Base-by-base conservation (phyloP, 768 basidiomycete species). In the Termitomyces sp. region DNA sequence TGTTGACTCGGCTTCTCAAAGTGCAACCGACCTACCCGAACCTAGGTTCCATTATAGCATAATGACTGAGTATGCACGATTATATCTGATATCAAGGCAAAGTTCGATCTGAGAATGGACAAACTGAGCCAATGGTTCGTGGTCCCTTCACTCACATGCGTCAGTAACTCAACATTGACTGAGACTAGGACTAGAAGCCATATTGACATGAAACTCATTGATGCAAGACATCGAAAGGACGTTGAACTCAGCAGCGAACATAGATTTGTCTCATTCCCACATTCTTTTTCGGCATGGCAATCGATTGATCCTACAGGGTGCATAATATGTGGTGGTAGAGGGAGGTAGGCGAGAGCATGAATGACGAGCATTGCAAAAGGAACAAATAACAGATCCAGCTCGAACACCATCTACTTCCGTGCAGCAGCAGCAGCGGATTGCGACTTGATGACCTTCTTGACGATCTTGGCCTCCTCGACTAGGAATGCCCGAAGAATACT, bases 381-480 rank as follows among this genome's bases (percentile, higher is more conserved):
- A 59, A 53, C 47, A 63, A 59, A 48, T 43, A 33, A 50, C 51
- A 57, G 32, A 57, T 14, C 56, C 49, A 55, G 45, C 36, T 48
- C 52, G 38, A 53, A n/a, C 18, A 3, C n/a, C 16, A 42, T 70
- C 67, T 78, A 78, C 69, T 80, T 79, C 68, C 76, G 74, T 63
- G 71, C 63, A 47, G 72, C 63, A 50, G 73, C 61, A 51, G 72
- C 63, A 48, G 72, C 62, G 38, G 68, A 71, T 69, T 81, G 92
- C 70, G 89, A 88, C 82, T 97, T 97, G 83, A 98, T 94, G 66
- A 98, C 96, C 78, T 85, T 89, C 88, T 99, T 99, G 71, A 99
- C 97, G 68, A 99, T 98, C 82, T 98, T 98, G 46, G 97, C 97
- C 81, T 99, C 97, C 82, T 98, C 97, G 42, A 99, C 92, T 60